These are phyloP conservation scores for Fusarium transvaalense DNA, from an alignment of 2,329 filamentous ascomycete species.

Conservation along the genomic window DNA sequence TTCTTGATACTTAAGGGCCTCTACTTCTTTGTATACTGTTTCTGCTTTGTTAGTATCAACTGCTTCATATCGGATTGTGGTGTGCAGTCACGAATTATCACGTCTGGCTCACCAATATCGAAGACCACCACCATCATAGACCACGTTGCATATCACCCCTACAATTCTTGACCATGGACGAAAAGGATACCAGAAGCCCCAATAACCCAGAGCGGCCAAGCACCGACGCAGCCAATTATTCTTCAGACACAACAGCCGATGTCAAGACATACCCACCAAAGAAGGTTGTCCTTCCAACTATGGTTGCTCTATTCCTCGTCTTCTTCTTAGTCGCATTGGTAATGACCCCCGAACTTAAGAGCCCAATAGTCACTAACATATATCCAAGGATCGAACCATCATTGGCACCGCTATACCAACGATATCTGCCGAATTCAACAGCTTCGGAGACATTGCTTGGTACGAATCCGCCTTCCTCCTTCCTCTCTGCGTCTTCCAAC, in stretches of 20 bases:
- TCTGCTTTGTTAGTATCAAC: background rate
- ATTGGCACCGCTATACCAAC: constrained; percentile 32
- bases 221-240: accelerated
- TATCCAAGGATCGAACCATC: constrained; percentile 18
- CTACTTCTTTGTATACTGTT: background rate
- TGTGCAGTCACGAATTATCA: background rate
- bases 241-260: accelerated
- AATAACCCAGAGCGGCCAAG: background rate
- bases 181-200: background rate
- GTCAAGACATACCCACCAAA: constrained; percentile 22
- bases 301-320: constrained; percentile 20
- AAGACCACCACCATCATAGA: background rate
- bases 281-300: constrained; percentile 26
- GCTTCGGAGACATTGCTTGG: constrained; percentile 32
- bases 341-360: accelerated
- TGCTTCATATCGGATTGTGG: background rate
- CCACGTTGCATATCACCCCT: background rate
- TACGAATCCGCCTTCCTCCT: constrained; percentile 34
- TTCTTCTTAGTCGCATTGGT: constrained; percentile 30
- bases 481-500: constrained; percentile 30
- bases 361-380: accelerated
- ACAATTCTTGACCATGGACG: background rate
- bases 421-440: constrained; percentile 30
- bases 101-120: background rate
- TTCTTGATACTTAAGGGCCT: background rate